phyloP scores from a whole-genome alignment of 345 rosid genomes.

The Cardamine occulta region DNA sequence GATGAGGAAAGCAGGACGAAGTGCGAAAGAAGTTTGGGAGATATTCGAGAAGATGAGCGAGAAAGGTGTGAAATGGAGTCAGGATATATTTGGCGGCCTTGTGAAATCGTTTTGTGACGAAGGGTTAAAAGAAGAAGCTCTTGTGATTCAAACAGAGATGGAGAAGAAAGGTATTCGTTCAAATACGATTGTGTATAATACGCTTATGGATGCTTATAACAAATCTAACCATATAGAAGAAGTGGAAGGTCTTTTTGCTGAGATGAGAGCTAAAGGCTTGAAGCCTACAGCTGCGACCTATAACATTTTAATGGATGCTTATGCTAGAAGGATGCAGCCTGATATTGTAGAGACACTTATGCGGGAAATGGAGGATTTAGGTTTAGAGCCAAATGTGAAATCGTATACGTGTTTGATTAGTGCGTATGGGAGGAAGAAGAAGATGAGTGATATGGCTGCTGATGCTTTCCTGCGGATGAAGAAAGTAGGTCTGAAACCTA shows the following conservation, averaged over 20 bases:
- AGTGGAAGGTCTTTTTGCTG: slow-evolving; percentile 82
- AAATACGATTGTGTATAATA: slow-evolving; percentile 68
- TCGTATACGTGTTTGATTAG: slow-evolving; percentile 79
- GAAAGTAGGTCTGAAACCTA: slow-evolving; percentile 69
- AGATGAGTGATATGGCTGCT: slow-evolving; percentile 85
- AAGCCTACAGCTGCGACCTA: slow-evolving; percentile 62
- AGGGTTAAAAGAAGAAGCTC: slow-evolving; percentile 81
- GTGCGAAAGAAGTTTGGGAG: slow-evolving; percentile 81
- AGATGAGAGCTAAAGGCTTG: slow-evolving; percentile 70
- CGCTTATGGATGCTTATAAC: slow-evolving; percentile 79
- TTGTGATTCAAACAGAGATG: slow-evolving; percentile 80
- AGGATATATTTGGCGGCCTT: slow-evolving; percentile 69
- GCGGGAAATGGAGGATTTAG: slow-evolving; percentile 66
- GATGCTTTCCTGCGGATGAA: slow-evolving; percentile 78
- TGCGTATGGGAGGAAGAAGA: slow-evolving; percentile 78
- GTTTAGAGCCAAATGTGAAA: slow-evolving; percentile 65
- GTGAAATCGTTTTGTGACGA: slow-evolving; percentile 84
- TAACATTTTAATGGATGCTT: slow-evolving; percentile 83
- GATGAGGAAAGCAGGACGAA: slow-evolving; percentile 69
- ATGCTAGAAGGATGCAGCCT: slow-evolving; percentile 90
- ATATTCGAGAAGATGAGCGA: slow-evolving; percentile 74
- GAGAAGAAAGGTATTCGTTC: slow-evolving; percentile 76
- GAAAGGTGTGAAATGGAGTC: slow-evolving; percentile 77
- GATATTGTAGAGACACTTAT: slow-evolving; percentile 69
- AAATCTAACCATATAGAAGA: slow-evolving; percentile 76